phyloP scores from a whole-genome alignment of 2,329 filamentous ascomycete genomes.

The Cladosporium sp. region DNA sequence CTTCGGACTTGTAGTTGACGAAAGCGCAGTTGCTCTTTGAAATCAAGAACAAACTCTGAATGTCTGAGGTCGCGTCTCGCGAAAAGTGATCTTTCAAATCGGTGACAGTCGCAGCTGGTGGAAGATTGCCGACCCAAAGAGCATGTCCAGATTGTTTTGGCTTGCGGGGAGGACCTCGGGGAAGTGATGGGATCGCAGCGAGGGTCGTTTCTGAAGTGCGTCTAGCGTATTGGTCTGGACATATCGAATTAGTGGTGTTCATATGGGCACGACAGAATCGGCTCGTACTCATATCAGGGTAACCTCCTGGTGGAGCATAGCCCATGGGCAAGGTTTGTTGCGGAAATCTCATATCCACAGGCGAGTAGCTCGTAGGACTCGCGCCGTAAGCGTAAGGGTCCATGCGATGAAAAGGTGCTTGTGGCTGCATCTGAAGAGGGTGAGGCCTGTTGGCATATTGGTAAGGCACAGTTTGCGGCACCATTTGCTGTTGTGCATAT shows the following conservation, averaged over 20 bases:
- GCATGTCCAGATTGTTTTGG: slow-evolving; percentile 76
- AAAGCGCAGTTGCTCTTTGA: slow-evolving; percentile 98
- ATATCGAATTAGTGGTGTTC: background rate
- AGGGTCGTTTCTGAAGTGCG: slow-evolving; percentile 23
- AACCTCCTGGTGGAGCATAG: slow-evolving; percentile 22
- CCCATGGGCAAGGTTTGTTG: slow-evolving; percentile 24
- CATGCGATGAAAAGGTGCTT: slow-evolving; percentile 27
- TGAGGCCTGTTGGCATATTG: background rate
- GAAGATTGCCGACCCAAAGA: slow-evolving; percentile 93
- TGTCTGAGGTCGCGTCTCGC: slow-evolving; percentile 67
- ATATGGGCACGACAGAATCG: background rate
- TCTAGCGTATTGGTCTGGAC: slow-evolving; percentile 26
- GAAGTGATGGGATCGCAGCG: slow-evolving; percentile 39
- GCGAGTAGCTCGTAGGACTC: slow-evolving; percentile 25
- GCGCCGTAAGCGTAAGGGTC: slow-evolving; percentile 30
- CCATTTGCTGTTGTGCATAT: background rate
- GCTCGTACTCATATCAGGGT: slow-evolving; percentile 22
- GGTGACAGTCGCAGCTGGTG: slow-evolving; percentile 77
- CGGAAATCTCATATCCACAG: slow-evolving; percentile 29
- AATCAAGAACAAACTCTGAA: slow-evolving; percentile 90
- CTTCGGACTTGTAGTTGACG: slow-evolving; percentile 86
- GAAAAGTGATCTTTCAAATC: slow-evolving; percentile 90
- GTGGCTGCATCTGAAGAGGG: slow-evolving; percentile 22
- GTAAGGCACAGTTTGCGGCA: background rate
- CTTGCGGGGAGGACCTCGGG: slow-evolving; percentile 65